These are phyloP conservation scores for Hericium coralloides DNA, from an alignment of 768 basidiomycete genomes.

Conservation along the genomic window DNA sequence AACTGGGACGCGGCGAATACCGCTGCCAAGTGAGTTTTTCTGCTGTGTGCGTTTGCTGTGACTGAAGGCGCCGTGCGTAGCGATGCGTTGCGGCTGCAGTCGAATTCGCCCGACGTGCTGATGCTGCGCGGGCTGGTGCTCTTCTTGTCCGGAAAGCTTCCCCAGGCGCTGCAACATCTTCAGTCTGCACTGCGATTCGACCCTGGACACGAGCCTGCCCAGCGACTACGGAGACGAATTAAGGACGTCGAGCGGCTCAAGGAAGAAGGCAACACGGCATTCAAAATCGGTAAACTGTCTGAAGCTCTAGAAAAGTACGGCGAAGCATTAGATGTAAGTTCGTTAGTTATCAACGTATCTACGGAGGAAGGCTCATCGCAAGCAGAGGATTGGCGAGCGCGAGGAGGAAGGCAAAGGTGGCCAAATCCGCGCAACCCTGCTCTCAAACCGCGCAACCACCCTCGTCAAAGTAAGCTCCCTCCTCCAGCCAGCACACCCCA, in stretches of 20 bases:
- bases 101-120: slow-evolving; percentile 73
- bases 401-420: slow-evolving; percentile 75
- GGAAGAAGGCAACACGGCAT: slow-evolving; percentile 75
- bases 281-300: slow-evolving; percentile 49
- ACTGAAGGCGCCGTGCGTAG: slow-evolving; percentile 25
- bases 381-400: slow-evolving; percentile 55
- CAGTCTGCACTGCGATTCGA: slow-evolving; percentile 68
- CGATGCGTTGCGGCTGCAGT: slow-evolving; percentile 63
- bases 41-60: neutral
- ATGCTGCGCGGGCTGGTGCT: slow-evolving; percentile 71
- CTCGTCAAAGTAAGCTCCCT: slow-evolving; percentile 49
- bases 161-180: slow-evolving; percentile 64
- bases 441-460: slow-evolving; percentile 81
- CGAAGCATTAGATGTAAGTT: slow-evolving; percentile 58
- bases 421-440: slow-evolving; percentile 67
- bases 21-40: slow-evolving; percentile 60
- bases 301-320: slow-evolving; percentile 65
- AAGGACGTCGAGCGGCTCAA: slow-evolving; percentile 77
- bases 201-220: slow-evolving; percentile 65
- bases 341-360: too few species aligned
- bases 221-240: slow-evolving; percentile 65
- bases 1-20: slow-evolving; percentile 60
- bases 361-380: too few species aligned
- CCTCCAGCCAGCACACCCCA: neutral
- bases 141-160: slow-evolving; percentile 62